phyloP scores from a whole-genome alignment of 1,139 yeast genomes.

The Protomyces inundatus region DNA sequence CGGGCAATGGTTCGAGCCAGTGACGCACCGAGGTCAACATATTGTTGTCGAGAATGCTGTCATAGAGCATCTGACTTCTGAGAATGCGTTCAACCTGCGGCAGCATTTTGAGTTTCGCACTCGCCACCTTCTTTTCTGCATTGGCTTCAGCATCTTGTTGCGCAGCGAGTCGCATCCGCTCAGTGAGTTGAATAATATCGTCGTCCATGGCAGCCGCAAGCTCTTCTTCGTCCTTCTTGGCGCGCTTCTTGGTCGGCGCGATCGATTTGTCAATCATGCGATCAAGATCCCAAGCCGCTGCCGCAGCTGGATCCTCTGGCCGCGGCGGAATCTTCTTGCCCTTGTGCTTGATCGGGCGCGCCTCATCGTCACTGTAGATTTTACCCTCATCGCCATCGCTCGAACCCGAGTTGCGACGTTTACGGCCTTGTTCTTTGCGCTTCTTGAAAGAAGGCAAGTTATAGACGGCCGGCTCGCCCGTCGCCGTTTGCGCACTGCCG shows the following conservation, averaged over 20 bases:
- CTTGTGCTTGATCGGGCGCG: conserved; percentile 32
- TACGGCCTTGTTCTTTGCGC: conserved; percentile 31
- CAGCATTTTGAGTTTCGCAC: conserved; percentile 75
- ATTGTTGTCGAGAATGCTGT: conserved; percentile 89
- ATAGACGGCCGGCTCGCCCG: conserved; percentile 40
- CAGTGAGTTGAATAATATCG: conserved; percentile 70
- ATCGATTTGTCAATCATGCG: conserved; percentile 73
- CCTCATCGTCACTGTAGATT: conserved; percentile 33
- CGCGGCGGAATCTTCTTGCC: conserved; percentile 17
- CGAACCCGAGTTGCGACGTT: conserved; percentile 32
- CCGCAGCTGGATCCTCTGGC: conserved; percentile 15
- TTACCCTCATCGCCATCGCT: conserved; percentile 35
- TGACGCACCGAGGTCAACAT: conserved; percentile 86
- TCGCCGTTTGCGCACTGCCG: conserved; percentile 32
- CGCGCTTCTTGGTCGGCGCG: conserved; percentile 46
- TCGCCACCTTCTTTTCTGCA: conserved; percentile 62
- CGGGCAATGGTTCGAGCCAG: conserved; percentile 98
- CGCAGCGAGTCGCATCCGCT: conserved; percentile 91
- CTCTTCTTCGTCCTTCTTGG: conserved; percentile 78
- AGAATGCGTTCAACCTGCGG: conserved; percentile 72
- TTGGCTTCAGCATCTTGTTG: conserved; percentile 82
- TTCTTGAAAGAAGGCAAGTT: conserved; percentile 42
- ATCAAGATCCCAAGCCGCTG: conserved; percentile 66
- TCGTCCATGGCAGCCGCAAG: conserved; percentile 94
- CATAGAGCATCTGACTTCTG: conserved; percentile 60